Evolutionary conservation across 2,329 filamentous ascomycete species (phyloP).

Genomic region (Scortechinia acanthostroma): DNA sequence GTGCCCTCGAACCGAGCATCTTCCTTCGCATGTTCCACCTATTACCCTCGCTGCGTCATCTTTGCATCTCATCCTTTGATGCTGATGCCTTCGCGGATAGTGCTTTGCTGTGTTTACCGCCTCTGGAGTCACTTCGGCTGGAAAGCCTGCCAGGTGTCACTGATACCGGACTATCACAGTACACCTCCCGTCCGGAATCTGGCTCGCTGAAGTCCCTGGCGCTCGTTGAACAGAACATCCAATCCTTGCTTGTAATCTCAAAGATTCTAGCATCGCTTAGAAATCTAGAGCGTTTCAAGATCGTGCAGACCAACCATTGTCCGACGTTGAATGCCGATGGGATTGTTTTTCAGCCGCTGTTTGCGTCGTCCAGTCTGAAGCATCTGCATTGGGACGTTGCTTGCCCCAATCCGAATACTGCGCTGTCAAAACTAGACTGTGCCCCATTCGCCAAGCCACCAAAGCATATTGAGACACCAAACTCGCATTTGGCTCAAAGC

Average conservation of each 20-base stretch:
- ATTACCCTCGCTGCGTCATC: constrained; percentile 40
- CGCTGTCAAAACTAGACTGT: constrained; percentile 23
- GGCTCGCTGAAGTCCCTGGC: constrained; percentile 32
- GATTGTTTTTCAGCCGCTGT: constrained; percentile 32
- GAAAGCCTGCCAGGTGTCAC: constrained; percentile 45
- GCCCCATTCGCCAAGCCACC: constrained; percentile 14
- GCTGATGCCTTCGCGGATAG: constrained; percentile 43
- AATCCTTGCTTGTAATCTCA: constrained; percentile 38
- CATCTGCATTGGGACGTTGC: constrained; percentile 45
- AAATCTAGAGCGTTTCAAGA: constrained; percentile 35
- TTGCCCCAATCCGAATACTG: constrained; percentile 22
- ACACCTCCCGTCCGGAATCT: constrained; percentile 34
- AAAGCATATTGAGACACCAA: constrained; percentile 14
- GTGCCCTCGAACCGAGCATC: constrained; percentile 40
- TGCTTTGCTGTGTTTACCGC: constrained; percentile 40
- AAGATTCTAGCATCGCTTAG: constrained; percentile 36
- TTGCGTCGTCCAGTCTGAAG: constrained; percentile 36
- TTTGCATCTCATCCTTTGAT: constrained; percentile 44
- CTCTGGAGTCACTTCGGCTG: constrained; percentile 41
- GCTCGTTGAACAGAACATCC: constrained; percentile 43
- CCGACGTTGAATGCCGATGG: constrained; percentile 31
- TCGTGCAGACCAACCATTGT: constrained; percentile 35
- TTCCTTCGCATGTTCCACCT: constrained; percentile 42
- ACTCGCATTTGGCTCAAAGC: constrained; percentile 30
- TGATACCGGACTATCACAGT: constrained; percentile 42